Evolutionary conservation across 148 eudicot species (phyloP).

Genomic region (Persicaria tinctoria): DNA sequence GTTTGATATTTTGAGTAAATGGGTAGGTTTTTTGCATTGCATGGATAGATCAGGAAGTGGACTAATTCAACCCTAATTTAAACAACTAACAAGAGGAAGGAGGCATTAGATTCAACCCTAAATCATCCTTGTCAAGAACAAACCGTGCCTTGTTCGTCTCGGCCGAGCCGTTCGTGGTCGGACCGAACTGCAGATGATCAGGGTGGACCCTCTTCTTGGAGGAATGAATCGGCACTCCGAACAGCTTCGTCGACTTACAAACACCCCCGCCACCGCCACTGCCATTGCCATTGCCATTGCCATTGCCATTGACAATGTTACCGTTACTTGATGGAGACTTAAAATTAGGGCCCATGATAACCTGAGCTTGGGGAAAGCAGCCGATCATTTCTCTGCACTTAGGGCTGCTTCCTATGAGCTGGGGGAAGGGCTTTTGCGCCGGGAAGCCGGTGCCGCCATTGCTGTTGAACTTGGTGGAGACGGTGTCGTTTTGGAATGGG

Average conservation of each 20-base stretch:
- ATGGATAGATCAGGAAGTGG: not conserved
- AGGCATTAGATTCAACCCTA: slow-evolving; percentile 90
- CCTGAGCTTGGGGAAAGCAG: slow-evolving; percentile 3
- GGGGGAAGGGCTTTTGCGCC: slow-evolving; percentile 15
- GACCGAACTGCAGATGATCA: slow-evolving; percentile 29
- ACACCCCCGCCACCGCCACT: not conserved
- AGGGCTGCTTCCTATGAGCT: slow-evolving; percentile 19
- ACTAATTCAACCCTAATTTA: not conserved
- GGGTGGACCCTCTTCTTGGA: slow-evolving; percentile 63
- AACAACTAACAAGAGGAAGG: slow-evolving; percentile 45
- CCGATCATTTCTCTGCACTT: not conserved
- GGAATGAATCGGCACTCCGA: slow-evolving; percentile 53
- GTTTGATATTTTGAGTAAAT: not conserved
- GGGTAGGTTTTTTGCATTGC: slow-evolving; percentile 6
- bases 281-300: slow-evolving; percentile 13
- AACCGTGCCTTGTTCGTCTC: slow-evolving; percentile 40
- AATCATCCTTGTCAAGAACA: slow-evolving; percentile 63
- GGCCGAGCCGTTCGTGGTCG: too few relatives aligned
- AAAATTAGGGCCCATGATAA: not conserved
- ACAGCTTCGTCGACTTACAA: slow-evolving; percentile 40
- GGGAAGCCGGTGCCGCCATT: not conserved
- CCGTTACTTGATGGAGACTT: slow-evolving; percentile 5
- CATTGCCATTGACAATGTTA: not conserved
- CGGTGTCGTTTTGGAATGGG: not conserved
- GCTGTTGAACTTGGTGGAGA: not conserved